phyloP scores from a whole-genome alignment of 805 yeast species.

The Komagataella mondaviorum region DNA sequence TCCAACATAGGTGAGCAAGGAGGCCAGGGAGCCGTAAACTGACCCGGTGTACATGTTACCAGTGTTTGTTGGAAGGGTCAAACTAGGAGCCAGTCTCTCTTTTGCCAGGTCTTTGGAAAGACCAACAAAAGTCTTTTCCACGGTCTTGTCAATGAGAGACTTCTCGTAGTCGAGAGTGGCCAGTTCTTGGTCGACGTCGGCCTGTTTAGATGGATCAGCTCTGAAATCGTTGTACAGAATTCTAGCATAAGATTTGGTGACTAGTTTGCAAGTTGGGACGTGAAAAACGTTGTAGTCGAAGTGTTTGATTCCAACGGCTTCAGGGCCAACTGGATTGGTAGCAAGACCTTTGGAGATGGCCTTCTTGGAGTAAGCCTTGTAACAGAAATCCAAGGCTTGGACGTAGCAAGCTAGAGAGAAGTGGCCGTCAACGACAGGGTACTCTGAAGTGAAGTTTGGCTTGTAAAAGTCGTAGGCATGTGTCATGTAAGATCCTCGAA shows the following conservation, averaged over 20 bases:
- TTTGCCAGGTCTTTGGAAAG: conserved; percentile 57
- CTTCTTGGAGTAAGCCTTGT: conserved; percentile 70
- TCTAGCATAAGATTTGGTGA: conserved; percentile 86
- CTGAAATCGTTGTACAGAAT: conserved; percentile 78
- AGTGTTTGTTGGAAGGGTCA: conserved; percentile 85
- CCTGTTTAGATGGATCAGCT: conserved; percentile 49
- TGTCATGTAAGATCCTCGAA: conserved; percentile 89
- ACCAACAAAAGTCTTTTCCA: conserved; percentile 78
- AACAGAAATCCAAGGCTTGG: conserved; percentile 82
- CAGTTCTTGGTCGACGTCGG: conserved; percentile 38
- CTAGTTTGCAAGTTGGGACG: conserved; percentile 95
- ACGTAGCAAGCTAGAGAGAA: conserved; percentile 89
- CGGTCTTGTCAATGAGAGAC: conserved; percentile 62
- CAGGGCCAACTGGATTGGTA: conserved; percentile 28
- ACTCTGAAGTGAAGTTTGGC: conserved; percentile 93
- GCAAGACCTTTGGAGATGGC: conserved; percentile 39
- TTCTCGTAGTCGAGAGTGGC: conserved; percentile 55
- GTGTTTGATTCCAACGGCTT: conserved; percentile 53
- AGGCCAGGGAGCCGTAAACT: conserved; percentile 75
- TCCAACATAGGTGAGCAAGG: conserved; percentile 66
- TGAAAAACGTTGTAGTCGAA: conserved; percentile 96
- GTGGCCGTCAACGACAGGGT: conserved; percentile 96
- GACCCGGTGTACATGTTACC: conserved; percentile 98
- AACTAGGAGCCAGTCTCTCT: conserved; percentile 65
- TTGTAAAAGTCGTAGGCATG: conserved; percentile 97